A percentile compares a stretch with the other conserved stretches of the same genome.
Evolutionary conservation across 345 rosid genomes (phyloP).

Genomic region (Pelargonium nanum): DNA sequence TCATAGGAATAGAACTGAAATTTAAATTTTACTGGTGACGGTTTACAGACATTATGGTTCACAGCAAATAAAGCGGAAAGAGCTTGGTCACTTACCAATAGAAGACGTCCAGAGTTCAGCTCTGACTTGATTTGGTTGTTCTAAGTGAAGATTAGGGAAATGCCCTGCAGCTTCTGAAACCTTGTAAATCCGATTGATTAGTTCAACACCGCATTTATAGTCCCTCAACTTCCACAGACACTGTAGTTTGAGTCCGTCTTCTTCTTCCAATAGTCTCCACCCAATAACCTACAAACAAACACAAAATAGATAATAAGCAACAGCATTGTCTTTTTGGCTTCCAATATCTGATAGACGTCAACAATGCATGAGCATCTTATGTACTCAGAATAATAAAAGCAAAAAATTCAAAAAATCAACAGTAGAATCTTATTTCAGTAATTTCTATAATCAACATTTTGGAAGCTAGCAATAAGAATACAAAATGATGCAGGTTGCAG

Average conservation of each 20-base stretch:
- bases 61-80: neutral
- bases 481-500: too few relatives aligned
- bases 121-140: conserved; percentile 62
- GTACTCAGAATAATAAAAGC: too few relatives aligned
- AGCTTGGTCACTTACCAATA: conserved; percentile 32
- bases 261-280: conserved; percentile 78
- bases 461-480: too few relatives aligned
- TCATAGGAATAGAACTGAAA: too few relatives aligned
- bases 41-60: neutral
- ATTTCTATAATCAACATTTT: too few relatives aligned
- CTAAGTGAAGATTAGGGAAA: conserved; percentile 71
- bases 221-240: conserved; percentile 88
- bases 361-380: too few relatives aligned
- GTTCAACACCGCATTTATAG: conserved; percentile 69
- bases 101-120: conserved; percentile 78
- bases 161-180: conserved; percentile 56
- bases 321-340: too few relatives aligned
- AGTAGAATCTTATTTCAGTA: too few relatives aligned
- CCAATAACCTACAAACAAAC: conserved; percentile 51
- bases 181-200: conserved; percentile 59
- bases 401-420: too few relatives aligned
- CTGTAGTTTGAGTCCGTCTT: conserved; percentile 56
- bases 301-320: neutral
- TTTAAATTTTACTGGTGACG: too few relatives aligned
- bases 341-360: neutral